These are phyloP conservation scores for Barbatosphaeria neglecta DNA, from an alignment of 495 filamentous ascomycete species.

Conservation along the genomic window DNA sequence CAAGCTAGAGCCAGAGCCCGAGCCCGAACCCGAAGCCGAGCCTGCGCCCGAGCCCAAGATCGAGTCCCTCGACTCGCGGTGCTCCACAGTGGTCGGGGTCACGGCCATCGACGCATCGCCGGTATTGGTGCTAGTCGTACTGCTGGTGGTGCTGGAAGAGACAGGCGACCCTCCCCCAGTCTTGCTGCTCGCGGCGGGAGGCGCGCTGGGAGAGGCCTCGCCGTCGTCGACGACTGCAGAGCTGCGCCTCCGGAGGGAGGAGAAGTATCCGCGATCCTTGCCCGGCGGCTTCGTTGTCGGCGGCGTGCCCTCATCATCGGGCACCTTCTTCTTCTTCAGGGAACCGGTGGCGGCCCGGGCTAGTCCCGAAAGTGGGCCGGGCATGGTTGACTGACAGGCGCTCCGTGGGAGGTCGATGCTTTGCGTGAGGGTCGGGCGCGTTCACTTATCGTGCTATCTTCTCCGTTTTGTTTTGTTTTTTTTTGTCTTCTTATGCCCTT, in stretches of 20 bases:
- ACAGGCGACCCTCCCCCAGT: conserved; percentile 1
- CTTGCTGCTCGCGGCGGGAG: too few species aligned
- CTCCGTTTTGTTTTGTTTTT: too few species aligned
- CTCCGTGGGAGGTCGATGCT: too few species aligned
- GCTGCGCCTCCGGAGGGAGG: neutral
- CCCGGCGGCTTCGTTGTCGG: conserved; percentile 16
- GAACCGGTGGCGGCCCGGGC: neutral
- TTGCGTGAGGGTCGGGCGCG: too few species aligned
- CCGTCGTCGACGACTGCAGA: neutral
- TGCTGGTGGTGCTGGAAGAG: neutral
- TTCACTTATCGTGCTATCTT: too few species aligned
- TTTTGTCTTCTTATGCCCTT: neutral
- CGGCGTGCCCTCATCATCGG: conserved; percentile 28
- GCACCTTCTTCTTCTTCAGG: conserved; percentile 22
- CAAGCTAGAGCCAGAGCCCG: too few species aligned
- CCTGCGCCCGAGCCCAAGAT: too few species aligned
- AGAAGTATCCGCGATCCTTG: conserved; percentile 26
- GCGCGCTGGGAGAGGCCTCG: neutral
- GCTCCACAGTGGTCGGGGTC: neutral
- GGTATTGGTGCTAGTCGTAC: neutral
- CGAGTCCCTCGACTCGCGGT: neutral
- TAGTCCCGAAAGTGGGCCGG: conserved; percentile 5
- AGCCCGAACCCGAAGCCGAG: too few species aligned
- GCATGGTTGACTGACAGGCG: too few species aligned
- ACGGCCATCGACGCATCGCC: neutral